phyloP scores from a whole-genome alignment of 306 rosid genomes.

The Cucurbita ficifolia region DNA sequence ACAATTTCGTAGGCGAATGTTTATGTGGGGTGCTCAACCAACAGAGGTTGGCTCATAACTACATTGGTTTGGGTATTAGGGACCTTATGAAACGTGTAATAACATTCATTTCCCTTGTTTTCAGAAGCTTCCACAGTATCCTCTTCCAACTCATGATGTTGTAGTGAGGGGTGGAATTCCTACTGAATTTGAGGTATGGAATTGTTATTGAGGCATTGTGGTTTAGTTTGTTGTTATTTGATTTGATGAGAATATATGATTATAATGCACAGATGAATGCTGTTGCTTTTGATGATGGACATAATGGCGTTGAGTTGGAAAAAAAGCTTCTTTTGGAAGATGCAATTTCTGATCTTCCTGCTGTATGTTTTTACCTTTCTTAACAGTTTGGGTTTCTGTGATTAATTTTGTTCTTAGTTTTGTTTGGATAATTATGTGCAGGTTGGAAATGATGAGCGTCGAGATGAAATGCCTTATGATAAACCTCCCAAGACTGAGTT shows the following conservation, averaged over 20 bases:
- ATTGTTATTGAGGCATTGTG: not conserved
- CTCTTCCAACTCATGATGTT: constrained; percentile 77
- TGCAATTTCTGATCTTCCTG: constrained; percentile 75
- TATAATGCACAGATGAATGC: constrained; percentile 34
- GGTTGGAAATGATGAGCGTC: constrained; percentile 40
- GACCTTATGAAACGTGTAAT: not conserved
- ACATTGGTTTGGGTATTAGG: not conserved
- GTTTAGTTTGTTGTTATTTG: not conserved
- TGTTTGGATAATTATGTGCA: not conserved
- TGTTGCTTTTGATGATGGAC: constrained; percentile 47
- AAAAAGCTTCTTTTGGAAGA: constrained; percentile 41
- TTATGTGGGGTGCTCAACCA: constrained; percentile 69
- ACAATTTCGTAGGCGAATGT: constrained; percentile 72
- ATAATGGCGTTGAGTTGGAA: constrained; percentile 6
- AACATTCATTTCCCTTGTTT: not conserved
- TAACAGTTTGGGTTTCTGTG: not conserved
- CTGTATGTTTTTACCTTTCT: constrained; percentile 15
- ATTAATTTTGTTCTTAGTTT: not conserved
- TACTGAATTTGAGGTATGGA: constrained; percentile 49
- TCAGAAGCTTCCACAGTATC: constrained; percentile 68
- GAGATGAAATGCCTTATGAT: constrained; percentile 34
- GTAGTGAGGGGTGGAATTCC: constrained; percentile 57
- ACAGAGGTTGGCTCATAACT: constrained; percentile 19
- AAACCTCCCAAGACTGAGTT: constrained; percentile 37
- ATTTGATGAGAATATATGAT: not conserved